phyloP scores from a whole-genome alignment of 768 basidiomycete species.

The Strobilomyces echinocephalus region DNA sequence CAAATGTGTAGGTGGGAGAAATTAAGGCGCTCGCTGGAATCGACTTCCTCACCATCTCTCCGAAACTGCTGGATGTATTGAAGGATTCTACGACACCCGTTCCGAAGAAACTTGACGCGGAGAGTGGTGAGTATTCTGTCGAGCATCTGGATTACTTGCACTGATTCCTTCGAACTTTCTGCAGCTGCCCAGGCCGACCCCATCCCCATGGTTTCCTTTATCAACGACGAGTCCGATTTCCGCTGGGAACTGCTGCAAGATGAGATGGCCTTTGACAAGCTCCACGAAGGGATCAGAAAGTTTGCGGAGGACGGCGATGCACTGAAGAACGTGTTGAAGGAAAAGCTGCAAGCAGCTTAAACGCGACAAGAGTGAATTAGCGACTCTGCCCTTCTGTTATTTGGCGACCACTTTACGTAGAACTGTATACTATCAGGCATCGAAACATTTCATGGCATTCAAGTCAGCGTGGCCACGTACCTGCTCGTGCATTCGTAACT shows the following conservation, averaged over 20 bases:
- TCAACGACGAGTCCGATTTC: constrained; percentile 92
- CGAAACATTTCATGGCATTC: too few species aligned
- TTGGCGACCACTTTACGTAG: too few species aligned
- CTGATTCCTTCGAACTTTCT: neutral
- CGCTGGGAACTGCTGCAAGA: constrained; percentile 88
- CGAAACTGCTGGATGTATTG: constrained; percentile 75
- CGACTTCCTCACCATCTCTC: neutral
- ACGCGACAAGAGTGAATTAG: neutral
- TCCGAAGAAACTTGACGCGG: constrained; percentile 32
- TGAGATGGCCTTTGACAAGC: constrained; percentile 63
- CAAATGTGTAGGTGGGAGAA: constrained; percentile 61
- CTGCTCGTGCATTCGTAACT: too few species aligned
- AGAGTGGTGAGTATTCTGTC: constrained; percentile 40
- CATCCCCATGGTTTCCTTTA: constrained; percentile 71
- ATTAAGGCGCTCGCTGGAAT: constrained; percentile 92
- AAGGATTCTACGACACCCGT: neutral
- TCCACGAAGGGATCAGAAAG: constrained; percentile 73
- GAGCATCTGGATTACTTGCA: neutral
- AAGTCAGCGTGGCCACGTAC: too few species aligned
- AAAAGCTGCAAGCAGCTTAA: neutral
- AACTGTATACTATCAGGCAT: too few species aligned
- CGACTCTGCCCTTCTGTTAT: too few species aligned
- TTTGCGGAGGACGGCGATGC: constrained; percentile 90
- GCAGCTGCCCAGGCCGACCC: constrained; percentile 45
- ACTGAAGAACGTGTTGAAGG: constrained; percentile 70